Percentiles rank a stretch among this genome's conserved stretches.
Conservation (phyloP, 1,284 basidiomycete genomes). For the Malassezia yamatoensis region DNA sequence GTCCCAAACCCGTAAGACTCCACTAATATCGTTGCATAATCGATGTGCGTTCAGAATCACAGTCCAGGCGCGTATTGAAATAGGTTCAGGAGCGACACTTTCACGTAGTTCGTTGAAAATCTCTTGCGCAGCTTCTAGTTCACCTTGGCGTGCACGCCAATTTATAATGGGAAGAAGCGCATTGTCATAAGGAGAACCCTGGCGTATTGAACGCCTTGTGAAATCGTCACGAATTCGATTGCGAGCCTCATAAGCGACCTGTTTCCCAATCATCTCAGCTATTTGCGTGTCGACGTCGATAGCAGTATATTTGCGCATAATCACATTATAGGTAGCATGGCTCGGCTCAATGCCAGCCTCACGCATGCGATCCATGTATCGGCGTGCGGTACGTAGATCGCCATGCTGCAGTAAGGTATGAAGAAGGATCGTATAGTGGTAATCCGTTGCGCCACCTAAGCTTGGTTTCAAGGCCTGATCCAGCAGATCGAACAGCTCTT, state of each 20-base stretch:
- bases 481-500: conserved; percentile 55
- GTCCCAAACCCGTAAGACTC: conserved; percentile 61
- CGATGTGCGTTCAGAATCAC: conserved; percentile 69
- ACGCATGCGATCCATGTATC: conserved; percentile 66
- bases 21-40: conserved; percentile 55
- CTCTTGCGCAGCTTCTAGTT: conserved; percentile 56
- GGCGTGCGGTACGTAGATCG: conserved; percentile 57
- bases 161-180: conserved; percentile 61
- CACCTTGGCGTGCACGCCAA: conserved; percentile 53
- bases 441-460: conserved; percentile 49
- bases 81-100: conserved; percentile 55
- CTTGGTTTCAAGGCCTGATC: conserved; percentile 20
- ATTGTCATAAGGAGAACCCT: conserved; percentile 21
- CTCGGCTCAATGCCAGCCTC: conserved; percentile 60
- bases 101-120: conserved; percentile 55
- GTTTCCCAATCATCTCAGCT: conserved; percentile 26
- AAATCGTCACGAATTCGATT: background rate
- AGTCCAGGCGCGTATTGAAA: conserved; percentile 56
- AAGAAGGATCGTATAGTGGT: conserved; percentile 74
- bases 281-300: conserved; percentile 26
- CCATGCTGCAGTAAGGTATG: conserved; percentile 62
- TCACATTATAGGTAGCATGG: conserved; percentile 62
- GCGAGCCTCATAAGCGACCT: conserved; percentile 13
- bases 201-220: conserved; percentile 6
- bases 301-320: conserved; percentile 49